Evolutionary conservation across 306 rosid genomes (phyloP), one percentile per base, ranked within the genome.

Genomic region (Rosa lucieae): DNA sequence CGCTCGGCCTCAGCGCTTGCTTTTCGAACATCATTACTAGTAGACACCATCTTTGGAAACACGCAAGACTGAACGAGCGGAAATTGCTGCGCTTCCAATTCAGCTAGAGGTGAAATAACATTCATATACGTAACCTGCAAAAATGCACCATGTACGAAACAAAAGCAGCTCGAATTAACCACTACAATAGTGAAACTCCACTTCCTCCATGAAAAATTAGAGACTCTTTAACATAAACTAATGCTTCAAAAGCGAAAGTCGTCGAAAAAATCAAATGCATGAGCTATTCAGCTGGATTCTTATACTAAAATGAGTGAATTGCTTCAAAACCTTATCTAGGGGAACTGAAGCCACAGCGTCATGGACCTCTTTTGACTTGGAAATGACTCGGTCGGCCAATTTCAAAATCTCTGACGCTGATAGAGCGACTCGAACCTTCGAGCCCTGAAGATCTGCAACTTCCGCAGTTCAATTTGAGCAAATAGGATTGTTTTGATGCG

Each of bases 1-100:
- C 88, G 88, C 84, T 91, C 99, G 15, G 98, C 99, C 88, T 93
- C 97, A 0, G 88, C 90, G 86, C 98, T 95, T 49, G 98, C 98
- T 86, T 90, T 91, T 67, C 94, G 87, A 76, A 93, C 92, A 76
- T 86, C 96, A 75, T 88, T 92, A 21, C 78, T 73, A 74, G 89
- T 83, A 68, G 98, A 85, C 55, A 93, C 89, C 85, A 95, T 75
- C 85, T 91, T 93, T 6, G 91, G 94, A 78, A 95, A 90, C 87
- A 90, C 74, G 70, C 98, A 95, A 82, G 99, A 90, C 62, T 93
- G 97, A 61, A 95, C 86, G 46, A 89, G 73, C 18, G 99, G 91
- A 86, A 87, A 93, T 72, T 91, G 97, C 46, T 88, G 89, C 7
- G 94, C 91, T 76, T 95, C 97, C 37, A 93, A 81, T 53, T 95